A percentile compares a stretch with the other conserved stretches of the same genome.
Evolutionary conservation across 768 basidiomycete genomes (phyloP).

Genomic region (Lyophyllum shimeji): DNA sequence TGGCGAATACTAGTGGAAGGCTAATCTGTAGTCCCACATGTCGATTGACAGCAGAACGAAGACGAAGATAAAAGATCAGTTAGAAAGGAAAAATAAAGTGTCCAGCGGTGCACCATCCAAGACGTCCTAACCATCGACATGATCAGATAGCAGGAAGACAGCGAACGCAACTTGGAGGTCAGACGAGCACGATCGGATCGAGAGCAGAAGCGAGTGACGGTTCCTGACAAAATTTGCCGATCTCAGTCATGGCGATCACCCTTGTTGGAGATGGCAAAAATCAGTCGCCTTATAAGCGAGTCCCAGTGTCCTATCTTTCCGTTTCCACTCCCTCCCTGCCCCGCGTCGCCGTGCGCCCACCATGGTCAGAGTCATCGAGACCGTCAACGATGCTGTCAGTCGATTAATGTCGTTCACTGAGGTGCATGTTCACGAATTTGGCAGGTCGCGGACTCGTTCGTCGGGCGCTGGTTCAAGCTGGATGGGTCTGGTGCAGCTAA

Average conservation of each 20-base stretch:
- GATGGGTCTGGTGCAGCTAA: slow-evolving; percentile 69
- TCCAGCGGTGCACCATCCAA: no score
- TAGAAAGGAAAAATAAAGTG: no score
- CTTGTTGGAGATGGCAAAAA: background rate
- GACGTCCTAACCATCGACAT: no score
- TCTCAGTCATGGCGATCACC: background rate
- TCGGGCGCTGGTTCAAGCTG: slow-evolving; percentile 70
- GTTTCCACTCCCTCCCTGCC: background rate
- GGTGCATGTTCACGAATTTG: background rate
- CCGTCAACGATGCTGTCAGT: slow-evolving; percentile 30
- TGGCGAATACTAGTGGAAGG: background rate
- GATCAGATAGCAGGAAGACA: background rate
- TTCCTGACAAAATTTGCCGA: slow-evolving; percentile 13
- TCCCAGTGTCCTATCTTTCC: background rate
- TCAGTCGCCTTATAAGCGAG: slow-evolving; percentile 2
- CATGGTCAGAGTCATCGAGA: slow-evolving; percentile 23
- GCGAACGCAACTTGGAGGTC: no score
- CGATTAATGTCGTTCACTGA: background rate
- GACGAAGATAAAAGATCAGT: no score
- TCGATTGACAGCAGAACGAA: background rate
- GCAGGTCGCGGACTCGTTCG: slow-evolving; percentile 45
- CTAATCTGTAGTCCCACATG: background rate
- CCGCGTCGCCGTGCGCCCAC: slow-evolving; percentile 3
- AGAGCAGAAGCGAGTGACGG: background rate
- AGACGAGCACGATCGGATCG: background rate